phyloP scores from a whole-genome alignment of 805 yeast species.

The Clavispora phyllophila region DNA sequence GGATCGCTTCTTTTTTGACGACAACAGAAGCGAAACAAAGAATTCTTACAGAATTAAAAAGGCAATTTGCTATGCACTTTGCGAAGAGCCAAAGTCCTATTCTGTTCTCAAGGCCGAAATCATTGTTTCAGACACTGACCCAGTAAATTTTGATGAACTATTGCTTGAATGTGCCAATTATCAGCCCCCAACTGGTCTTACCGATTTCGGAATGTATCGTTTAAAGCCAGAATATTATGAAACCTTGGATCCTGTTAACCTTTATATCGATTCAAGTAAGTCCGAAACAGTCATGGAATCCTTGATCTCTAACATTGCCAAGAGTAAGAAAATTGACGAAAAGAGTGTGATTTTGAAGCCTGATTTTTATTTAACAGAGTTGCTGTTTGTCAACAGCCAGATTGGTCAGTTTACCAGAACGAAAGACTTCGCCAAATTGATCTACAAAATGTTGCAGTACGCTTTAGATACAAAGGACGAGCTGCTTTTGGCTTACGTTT shows the following conservation, averaged over 20 bases:
- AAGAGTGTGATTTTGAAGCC: constrained; percentile 50
- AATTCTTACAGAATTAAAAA: constrained; percentile 27
- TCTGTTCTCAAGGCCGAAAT: constrained; percentile 37
- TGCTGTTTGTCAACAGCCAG: constrained; percentile 29
- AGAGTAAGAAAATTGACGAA: constrained; percentile 28
- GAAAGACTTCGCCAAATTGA: constrained; percentile 47
- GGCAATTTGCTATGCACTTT: constrained; percentile 46
- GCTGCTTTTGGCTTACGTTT: constrained; percentile 50
- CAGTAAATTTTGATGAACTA: constrained; percentile 41
- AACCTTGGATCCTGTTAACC: constrained; percentile 50
- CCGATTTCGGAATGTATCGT: constrained; percentile 61
- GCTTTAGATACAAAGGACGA: constrained; percentile 50
- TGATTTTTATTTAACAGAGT: constrained; percentile 23
- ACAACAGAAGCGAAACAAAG: constrained; percentile 22
- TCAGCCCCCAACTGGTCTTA: constrained; percentile 53
- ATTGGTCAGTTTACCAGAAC: constrained; percentile 51
- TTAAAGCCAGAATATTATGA: constrained; percentile 53
- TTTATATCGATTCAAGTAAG: constrained; percentile 31
- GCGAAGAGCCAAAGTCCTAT: constrained; percentile 50
- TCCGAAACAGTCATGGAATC: constrained; percentile 48
- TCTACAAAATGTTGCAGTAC: constrained; percentile 52
- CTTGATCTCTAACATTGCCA: constrained; percentile 41
- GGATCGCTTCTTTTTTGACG: constrained; percentile 26
- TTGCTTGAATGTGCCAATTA: constrained; percentile 61
- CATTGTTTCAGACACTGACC: constrained; percentile 22